Evolutionary conservation across 2,329 filamentous ascomycete species (phyloP), one percentile per base, ranked within the genome.

Genomic region (Cercospora sojina): DNA sequence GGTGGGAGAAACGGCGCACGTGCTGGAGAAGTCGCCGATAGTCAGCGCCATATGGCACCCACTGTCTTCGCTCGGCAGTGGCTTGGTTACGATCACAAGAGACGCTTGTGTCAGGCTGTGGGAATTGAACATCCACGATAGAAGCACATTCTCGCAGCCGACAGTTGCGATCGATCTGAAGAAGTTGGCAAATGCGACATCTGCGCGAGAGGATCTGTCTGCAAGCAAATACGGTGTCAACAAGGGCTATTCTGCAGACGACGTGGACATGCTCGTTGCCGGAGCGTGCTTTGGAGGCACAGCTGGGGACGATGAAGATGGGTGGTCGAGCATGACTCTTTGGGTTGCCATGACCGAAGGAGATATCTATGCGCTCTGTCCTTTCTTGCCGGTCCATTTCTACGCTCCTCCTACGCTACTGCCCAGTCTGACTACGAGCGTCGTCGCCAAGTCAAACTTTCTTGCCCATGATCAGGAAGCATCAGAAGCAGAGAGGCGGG

Each of bases 301-400:
- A 59, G 86, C 85, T 9, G 81, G 78, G 64, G 82, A 85, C 62
- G 85, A 84, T 41, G 86, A 88, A 70, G 83, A 87, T 73, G 85
- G 86, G 1, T 99, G 95, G 95, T 91, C 93, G 7, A 88, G 93
- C 9, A 97, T 97, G 91, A 98, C 95, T 0, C 83, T 99, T 10
- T 99, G 94, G 92, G 83, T 98, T 60, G 93, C 93, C n/a, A 99
- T 97, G 91, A 88, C 88, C 41, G 91, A 92, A 67, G 95, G 95
- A 3, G 93, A 97, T 75, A 86, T 98, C 5, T 99, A 99, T 75
- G 93, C 94, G 1, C 82, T 99, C 8, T 97, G 93, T 76, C 95
- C 95, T 1, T 84, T 99, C 47, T 83, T 99, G 32, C 95, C 95
- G 0, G 88, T 88, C 60, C 92, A 90, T 73, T 98, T 94, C 93